Conservation (phyloP, 2,329 filamentous ascomycete genomes). For the Elsinoe fawcettii region DNA sequence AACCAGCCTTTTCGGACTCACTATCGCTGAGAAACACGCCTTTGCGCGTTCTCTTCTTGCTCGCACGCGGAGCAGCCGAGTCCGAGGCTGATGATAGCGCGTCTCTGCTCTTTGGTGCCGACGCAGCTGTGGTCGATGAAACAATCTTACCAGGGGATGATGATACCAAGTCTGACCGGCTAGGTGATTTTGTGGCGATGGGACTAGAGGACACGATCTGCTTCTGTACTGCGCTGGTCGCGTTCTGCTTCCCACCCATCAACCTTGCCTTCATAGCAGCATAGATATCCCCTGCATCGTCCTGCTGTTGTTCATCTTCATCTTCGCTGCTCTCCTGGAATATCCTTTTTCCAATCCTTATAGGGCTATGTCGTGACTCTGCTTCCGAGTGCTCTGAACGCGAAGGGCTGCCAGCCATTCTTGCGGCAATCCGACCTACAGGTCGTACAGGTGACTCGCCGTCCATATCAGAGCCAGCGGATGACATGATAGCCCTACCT, state of each 20-base stretch:
- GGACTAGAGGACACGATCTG: not conserved
- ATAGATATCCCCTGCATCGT: conserved; percentile 8
- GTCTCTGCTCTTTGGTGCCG: not conserved
- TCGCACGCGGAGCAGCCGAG: not conserved
- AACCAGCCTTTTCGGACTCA: not conserved
- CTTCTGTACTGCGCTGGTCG: not conserved
- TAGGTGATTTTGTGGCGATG: not conserved
- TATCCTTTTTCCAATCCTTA: conserved; percentile 4
- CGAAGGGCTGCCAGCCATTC: not conserved
- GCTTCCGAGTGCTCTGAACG: not conserved
- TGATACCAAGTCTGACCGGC: not conserved
- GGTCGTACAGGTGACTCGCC: conserved; percentile 1
- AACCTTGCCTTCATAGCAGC: conserved; percentile 7
- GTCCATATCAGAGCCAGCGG: not conserved
- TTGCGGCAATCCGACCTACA: not conserved
- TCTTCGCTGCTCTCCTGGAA: conserved; percentile 10
- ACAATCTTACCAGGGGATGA: not conserved
- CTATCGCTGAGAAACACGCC: not conserved
- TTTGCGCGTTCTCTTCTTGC: conserved; percentile 2
- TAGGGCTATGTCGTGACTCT: not conserved
- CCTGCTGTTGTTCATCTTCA: not conserved
- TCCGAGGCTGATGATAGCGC: not conserved
- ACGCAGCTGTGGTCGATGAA: not conserved
- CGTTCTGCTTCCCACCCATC: not conserved
- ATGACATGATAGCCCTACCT: not conserved